A percentile compares a stretch with the other conserved stretches of the same genome.
phyloP scores from a whole-genome alignment of 1,284 basidiomycete genomes.

The Marasmius fiardii region DNA sequence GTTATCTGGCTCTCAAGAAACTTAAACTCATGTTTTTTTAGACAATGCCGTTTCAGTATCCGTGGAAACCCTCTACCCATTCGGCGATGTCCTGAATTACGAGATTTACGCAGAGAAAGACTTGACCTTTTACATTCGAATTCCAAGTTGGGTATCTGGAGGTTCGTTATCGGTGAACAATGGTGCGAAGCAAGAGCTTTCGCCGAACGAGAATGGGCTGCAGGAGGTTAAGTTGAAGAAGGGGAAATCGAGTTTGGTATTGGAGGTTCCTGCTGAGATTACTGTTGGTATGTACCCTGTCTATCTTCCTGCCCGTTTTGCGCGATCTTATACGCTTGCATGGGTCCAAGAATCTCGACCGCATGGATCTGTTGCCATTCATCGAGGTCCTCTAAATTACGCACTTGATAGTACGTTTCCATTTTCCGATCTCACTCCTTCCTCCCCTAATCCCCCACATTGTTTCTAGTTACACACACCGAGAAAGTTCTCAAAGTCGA shows the following conservation, averaged over 20 bases:
- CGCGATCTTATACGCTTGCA: slow-evolving; percentile 4
- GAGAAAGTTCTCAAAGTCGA: slow-evolving; percentile 31
- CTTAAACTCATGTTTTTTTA: slow-evolving; percentile 14
- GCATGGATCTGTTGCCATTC: slow-evolving; percentile 40
- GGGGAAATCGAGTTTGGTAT: slow-evolving; percentile 42
- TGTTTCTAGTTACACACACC: slow-evolving; percentile 19
- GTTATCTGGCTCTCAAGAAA: neutral
- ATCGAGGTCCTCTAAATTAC: slow-evolving; percentile 40
- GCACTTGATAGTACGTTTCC: slow-evolving; percentile 29
- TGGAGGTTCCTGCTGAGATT: slow-evolving; percentile 46
- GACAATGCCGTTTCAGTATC: slow-evolving; percentile 42
- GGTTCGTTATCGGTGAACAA: slow-evolving; percentile 49
- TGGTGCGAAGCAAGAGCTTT: slow-evolving; percentile 28
- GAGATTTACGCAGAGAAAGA: slow-evolving; percentile 43
- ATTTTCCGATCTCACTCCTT: neutral
- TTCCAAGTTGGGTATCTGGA: slow-evolving; percentile 51
- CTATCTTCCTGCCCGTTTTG: slow-evolving; percentile 6
- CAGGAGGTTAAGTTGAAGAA: slow-evolving; percentile 39
- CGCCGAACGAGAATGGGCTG: slow-evolving; percentile 39
- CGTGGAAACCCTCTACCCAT: slow-evolving; percentile 56
- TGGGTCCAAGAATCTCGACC: slow-evolving; percentile 41
- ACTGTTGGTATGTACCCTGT: slow-evolving; percentile 35
- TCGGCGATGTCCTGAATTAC: slow-evolving; percentile 47
- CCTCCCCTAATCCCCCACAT: neutral
- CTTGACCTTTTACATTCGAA: slow-evolving; percentile 53